A percentile compares a stretch with the other conserved stretches of the same genome.
These are phyloP conservation scores for Aspergillus sp. DNA, from an alignment of 2,329 filamentous ascomycete genomes.

Conservation along the genomic window DNA sequence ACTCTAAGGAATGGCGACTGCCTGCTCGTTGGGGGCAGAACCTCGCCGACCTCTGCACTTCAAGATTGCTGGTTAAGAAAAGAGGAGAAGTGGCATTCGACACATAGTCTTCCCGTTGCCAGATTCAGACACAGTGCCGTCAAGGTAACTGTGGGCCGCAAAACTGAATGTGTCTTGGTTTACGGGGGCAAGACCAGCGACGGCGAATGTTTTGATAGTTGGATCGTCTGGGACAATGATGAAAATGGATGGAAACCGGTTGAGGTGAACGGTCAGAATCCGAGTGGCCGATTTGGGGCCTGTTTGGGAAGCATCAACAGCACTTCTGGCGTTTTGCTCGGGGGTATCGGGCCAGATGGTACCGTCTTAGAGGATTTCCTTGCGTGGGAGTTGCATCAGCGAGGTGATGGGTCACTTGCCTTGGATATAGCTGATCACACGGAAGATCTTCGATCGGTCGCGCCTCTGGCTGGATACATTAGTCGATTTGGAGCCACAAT, in stretches of 20 bases:
- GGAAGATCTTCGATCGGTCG: constrained; percentile 12
- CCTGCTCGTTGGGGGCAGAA: constrained; percentile 66
- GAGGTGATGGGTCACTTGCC: constrained; percentile 20
- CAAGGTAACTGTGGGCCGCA: constrained; percentile 28
- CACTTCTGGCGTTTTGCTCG: constrained; percentile 55
- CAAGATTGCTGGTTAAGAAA: constrained; percentile 68
- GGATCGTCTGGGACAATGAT: constrained; percentile 45
- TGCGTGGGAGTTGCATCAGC: constrained; percentile 50
- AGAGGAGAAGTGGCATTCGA: constrained; percentile 53
- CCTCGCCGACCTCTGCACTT: constrained; percentile 61
- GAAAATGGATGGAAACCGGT: constrained; percentile 43
- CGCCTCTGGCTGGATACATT: constrained; percentile 22
- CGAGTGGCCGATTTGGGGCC: constrained; percentile 48
- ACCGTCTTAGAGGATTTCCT: constrained; percentile 54
- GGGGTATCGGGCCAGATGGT: constrained; percentile 61
- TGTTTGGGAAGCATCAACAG: constrained; percentile 33
- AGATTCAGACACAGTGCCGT: constrained; percentile 67
- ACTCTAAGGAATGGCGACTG: constrained; percentile 49
- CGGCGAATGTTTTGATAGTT: constrained; percentile 41
- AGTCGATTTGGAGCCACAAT: constrained; percentile 45
- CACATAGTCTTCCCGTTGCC: constrained; percentile 57
- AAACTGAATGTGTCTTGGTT: constrained; percentile 43
- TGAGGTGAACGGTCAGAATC: constrained; percentile 23
- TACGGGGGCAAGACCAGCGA: constrained; percentile 52
- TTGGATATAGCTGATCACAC: constrained; percentile 20